These are phyloP conservation scores for Gilbertella persicaria DNA, from an alignment of 371 early-diverging fungal species.

Conservation along the genomic window DNA sequence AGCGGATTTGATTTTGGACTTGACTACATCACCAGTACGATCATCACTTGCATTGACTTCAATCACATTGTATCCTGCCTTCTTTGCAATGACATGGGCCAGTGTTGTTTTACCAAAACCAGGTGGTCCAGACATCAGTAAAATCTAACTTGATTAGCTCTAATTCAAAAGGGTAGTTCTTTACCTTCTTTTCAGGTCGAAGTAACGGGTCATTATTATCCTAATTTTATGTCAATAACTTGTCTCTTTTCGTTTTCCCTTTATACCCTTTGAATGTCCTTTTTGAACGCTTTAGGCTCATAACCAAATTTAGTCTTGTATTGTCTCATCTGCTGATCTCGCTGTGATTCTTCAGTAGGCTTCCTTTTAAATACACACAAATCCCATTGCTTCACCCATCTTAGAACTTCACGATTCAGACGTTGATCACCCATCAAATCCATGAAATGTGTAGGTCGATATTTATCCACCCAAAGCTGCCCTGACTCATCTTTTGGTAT, in stretches of 20 bases:
- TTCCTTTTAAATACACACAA: conserved; percentile 83
- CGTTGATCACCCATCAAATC: conserved; percentile 94
- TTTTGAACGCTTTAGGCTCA: conserved; percentile 11
- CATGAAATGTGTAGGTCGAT: conserved; percentile 79
- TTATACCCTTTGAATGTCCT: conserved; percentile 12
- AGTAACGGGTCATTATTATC: conserved; percentile 46
- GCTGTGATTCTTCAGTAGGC: conserved; percentile 28
- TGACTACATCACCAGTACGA: conserved; percentile 79
- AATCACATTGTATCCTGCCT: conserved; percentile 88
- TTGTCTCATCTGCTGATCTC: conserved; percentile 34
- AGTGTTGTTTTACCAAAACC: conserved; percentile 99
- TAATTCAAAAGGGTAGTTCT: not conserved
- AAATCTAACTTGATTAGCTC: conserved; percentile 52
- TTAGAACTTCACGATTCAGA: conserved; percentile 82
- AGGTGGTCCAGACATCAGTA: conserved; percentile 95
- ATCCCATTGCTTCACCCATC: conserved; percentile 97
- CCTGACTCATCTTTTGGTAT: conserved; percentile 13
- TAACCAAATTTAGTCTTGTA: conserved; percentile 30
- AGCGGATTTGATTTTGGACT: conserved; percentile 73
- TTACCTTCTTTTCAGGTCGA: conserved; percentile 70
- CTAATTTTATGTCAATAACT: conserved; percentile 4
- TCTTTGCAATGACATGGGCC: conserved; percentile 91
- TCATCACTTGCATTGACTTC: conserved; percentile 99
- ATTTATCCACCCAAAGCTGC: conserved; percentile 90
- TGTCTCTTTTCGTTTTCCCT: not conserved